These are phyloP conservation scores for Populus pruinosa DNA, from an alignment of 345 rosid species.

Conservation along the genomic window DNA sequence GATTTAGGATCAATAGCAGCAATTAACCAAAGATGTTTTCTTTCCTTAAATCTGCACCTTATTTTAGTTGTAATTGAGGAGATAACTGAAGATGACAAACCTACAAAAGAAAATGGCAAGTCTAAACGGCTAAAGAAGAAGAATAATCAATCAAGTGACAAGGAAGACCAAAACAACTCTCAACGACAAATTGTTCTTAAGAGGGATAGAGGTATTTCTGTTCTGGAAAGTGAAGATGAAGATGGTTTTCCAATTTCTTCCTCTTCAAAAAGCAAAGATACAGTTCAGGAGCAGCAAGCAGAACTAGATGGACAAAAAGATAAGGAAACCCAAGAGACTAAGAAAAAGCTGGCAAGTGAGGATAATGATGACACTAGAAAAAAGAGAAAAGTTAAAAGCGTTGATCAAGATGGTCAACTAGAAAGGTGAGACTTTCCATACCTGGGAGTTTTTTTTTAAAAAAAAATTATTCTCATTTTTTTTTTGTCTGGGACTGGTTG, in stretches of 20 bases:
- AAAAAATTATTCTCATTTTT: not conserved
- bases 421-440: conserved; percentile 46
- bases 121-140: conserved; percentile 45
- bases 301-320: conserved; percentile 24
- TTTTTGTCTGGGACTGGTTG: not conserved
- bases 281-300: conserved; percentile 21
- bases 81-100: conserved; percentile 71
- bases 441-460: not conserved
- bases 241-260: conserved; percentile 77
- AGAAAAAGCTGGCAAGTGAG: conserved; percentile 28
- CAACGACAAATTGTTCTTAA: conserved; percentile 40
- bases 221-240: conserved; percentile 86
- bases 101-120: conserved; percentile 34
- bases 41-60: not conserved
- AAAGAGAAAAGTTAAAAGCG: conserved; percentile 60
- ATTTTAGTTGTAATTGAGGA: conserved; percentile 80
- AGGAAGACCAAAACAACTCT: conserved; percentile 28
- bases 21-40: not conserved
- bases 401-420: conserved; percentile 48
- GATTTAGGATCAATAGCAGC: not conserved
- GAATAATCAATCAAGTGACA: conserved; percentile 27
- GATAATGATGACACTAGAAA: conserved; percentile 32
- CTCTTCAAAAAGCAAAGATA: conserved; percentile 25
- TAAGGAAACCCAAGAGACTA: conserved; percentile 18
- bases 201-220: conserved; percentile 25